Percentiles rank a stretch among this genome's conserved stretches.
Evolutionary conservation across 2,329 filamentous ascomycete species (phyloP).

Genomic region (Harringtonia aguacate): DNA sequence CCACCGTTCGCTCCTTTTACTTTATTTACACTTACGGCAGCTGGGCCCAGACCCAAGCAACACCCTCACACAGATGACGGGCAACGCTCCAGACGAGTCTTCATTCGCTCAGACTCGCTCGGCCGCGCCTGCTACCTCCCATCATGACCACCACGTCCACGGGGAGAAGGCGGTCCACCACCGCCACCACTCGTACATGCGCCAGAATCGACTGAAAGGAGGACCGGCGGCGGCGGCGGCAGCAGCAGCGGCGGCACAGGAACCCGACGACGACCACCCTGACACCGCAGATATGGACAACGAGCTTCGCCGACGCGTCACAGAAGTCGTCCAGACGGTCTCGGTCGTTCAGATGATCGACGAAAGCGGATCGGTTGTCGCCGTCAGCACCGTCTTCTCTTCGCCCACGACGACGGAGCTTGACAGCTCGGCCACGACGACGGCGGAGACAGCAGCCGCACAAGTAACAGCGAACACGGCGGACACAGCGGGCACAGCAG

Average conservation of each 20-base stretch:
- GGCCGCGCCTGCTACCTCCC: constrained; percentile 9
- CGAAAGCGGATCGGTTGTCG: constrained; percentile 31
- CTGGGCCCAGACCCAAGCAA: neutral
- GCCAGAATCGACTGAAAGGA: no score
- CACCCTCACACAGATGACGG: constrained; percentile 25
- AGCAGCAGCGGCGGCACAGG: no score
- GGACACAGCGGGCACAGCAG: no score
- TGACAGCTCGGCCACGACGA: no score
- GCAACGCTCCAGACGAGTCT: constrained; percentile 32
- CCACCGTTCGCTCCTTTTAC: no score
- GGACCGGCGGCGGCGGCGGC: no score
- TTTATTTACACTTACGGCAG: constrained; percentile 6
- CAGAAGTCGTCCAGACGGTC: constrained; percentile 41
- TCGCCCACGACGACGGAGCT: no score
- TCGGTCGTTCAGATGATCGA: constrained; percentile 44
- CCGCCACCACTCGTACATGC: no score
- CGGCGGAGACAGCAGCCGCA: no score
- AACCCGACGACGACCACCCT: neutral
- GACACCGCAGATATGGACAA: constrained; percentile 8
- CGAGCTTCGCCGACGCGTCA: constrained; percentile 24
- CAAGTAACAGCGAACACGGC: no score
- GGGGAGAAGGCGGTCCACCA: neutral
- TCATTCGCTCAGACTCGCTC: constrained; percentile 37
- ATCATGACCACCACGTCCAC: neutral
- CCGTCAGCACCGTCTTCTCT: constrained; percentile 29